Percentiles rank a stretch among this genome's conserved stretches.
phyloP scores from a whole-genome alignment of 192 early-diverging fungal species.

The Chytriomyces hyalinus region DNA sequence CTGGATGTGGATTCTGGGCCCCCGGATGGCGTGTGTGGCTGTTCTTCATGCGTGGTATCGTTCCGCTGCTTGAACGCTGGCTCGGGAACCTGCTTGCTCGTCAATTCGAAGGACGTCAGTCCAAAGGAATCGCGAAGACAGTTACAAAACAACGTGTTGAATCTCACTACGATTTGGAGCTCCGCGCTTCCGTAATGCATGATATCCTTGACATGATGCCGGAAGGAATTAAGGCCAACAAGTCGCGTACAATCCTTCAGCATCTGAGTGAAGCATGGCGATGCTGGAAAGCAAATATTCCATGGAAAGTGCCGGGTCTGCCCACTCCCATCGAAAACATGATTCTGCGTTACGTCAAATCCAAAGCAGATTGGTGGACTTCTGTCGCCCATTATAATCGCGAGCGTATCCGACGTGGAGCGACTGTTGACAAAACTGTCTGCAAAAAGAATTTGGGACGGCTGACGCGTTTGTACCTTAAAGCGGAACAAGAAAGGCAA shows the following conservation, averaged over 20 bases:
- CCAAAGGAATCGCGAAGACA: constrained; percentile 96
- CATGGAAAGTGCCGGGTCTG: constrained; percentile 98
- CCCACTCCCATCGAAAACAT: constrained; percentile 98
- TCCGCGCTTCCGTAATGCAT: constrained; percentile 98
- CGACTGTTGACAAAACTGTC: constrained; percentile 99
- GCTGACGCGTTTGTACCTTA: constrained; percentile 96
- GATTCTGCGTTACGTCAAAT: constrained; percentile 98
- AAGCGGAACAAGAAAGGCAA: constrained; percentile 99
- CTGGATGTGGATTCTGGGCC: constrained; percentile 98
- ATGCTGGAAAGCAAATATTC: constrained; percentile 97
- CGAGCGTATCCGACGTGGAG: constrained; percentile 97
- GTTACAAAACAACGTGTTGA: constrained; percentile 99
- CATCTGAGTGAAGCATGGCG: constrained; percentile 94
- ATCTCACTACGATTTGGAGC: constrained; percentile 96
- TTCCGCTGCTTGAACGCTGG: constrained; percentile 97
- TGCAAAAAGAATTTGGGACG: constrained; percentile 98
- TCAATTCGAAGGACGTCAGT: constrained; percentile 98
- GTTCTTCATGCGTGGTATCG: constrained; percentile 98
- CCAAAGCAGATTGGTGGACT: constrained; percentile 99
- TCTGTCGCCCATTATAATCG: constrained; percentile 98
- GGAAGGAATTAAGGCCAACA: constrained; percentile 96
- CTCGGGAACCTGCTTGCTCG: constrained; percentile 97
- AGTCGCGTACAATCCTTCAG: constrained; percentile 93
- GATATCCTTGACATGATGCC: constrained; percentile 99
- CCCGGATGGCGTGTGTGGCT: constrained; percentile 99